phyloP scores from a whole-genome alignment of 1,139 yeast genomes.

The Kazachstania sp. region DNA sequence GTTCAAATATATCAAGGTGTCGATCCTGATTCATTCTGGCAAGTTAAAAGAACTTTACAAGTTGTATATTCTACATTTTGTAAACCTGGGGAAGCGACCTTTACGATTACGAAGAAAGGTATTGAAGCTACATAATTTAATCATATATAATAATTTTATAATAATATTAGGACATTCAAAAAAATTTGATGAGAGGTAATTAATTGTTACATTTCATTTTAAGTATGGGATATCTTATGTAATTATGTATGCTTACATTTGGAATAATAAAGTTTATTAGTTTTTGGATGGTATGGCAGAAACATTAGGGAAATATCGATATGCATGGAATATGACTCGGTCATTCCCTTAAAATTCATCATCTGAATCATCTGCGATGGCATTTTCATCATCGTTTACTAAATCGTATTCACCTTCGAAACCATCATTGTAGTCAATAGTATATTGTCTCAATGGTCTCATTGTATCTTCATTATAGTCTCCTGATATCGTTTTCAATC shows the following conservation, averaged over 20 bases:
- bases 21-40: conserved; percentile 28
- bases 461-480: conserved; percentile 9
- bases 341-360: conserved; percentile 14
- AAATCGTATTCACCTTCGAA: conserved; percentile 43
- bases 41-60: conserved; percentile 31
- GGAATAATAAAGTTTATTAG: too few species aligned
- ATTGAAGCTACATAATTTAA: conserved; percentile 13
- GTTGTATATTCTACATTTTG: conserved; percentile 35
- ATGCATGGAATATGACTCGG: too few species aligned
- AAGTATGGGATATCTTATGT: background rate
- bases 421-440: conserved; percentile 31
- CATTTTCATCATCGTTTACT: conserved; percentile 31
- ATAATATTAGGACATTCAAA: background rate
- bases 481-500: conserved; percentile 10
- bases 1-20: conserved; percentile 17
- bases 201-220: background rate
- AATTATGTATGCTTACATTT: background rate
- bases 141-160: background rate
- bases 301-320: too few species aligned
- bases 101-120: conserved; percentile 29
- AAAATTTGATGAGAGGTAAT: background rate
- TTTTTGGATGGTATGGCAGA: too few species aligned
- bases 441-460: conserved; percentile 25
- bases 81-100: conserved; percentile 20
- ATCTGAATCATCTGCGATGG: conserved; percentile 31